A percentile compares a stretch with the other conserved stretches of the same genome.
These are phyloP conservation scores for Symbiotaphrina buchneri DNA, from an alignment of 495 filamentous ascomycete genomes.

Conservation along the genomic window DNA sequence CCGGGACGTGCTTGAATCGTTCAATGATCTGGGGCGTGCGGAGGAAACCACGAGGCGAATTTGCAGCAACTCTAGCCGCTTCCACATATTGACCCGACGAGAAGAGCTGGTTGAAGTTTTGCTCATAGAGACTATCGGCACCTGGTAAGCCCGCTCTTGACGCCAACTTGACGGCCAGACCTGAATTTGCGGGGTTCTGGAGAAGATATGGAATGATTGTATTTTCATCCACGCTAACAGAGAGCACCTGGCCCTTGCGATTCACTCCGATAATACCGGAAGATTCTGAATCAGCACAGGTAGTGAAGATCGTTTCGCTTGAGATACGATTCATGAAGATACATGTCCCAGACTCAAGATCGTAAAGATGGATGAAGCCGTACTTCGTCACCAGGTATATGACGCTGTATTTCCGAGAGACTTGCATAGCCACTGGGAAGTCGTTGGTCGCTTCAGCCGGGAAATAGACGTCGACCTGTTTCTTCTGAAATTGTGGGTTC, in stretches of 20 bases:
- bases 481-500: conserved; percentile 79
- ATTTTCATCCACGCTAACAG: conserved; percentile 77
- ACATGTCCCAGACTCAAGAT: conserved; percentile 87
- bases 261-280: conserved; percentile 88
- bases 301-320: conserved; percentile 96
- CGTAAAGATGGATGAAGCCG: conserved; percentile 96
- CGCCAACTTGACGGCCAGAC: conserved; percentile 84
- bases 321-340: conserved; percentile 99
- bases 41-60: conserved; percentile 88
- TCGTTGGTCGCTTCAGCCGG: conserved; percentile 84
- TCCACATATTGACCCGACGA: conserved; percentile 53
- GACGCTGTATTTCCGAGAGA: conserved; percentile 84
- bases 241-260: conserved; percentile 86
- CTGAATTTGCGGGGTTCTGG: conserved; percentile 78
- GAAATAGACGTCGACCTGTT: conserved; percentile 94
- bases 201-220: conserved; percentile 85
- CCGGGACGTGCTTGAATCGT: conserved; percentile 69
- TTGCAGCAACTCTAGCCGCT: conserved; percentile 86
- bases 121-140: conserved; percentile 81
- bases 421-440: conserved; percentile 96
- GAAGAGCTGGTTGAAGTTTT: conserved; percentile 78
- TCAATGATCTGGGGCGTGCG: conserved; percentile 86
- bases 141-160: conserved; percentile 84
- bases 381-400: conserved; percentile 98
- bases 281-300: conserved; percentile 60